Evolutionary conservation across 2,329 filamentous ascomycete genomes (phyloP), one percentile per base, ranked within the genome.

Genomic region (Tolypocladium guangdongense): DNA sequence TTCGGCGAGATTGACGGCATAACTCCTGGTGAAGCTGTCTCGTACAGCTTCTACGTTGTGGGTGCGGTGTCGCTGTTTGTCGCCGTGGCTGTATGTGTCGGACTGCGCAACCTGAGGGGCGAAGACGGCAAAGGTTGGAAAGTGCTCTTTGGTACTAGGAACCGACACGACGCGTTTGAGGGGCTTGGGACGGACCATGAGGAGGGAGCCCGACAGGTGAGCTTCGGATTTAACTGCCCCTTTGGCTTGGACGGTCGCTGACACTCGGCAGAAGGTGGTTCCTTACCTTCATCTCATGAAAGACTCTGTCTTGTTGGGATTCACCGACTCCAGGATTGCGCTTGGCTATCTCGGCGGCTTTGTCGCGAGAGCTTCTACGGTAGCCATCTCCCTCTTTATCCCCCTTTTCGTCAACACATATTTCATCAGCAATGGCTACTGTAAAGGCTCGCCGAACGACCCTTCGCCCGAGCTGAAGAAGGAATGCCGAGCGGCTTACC

Each of bases 301-400:
- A 57, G 74, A 83, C 57, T 78, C 87, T 37, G 66, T 91, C 61
- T 60, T 82, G 7, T 78, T 95, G 12, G 91, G 87, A 16, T 82
- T 90, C 61, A 82, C 75, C 10, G 88, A 95, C 64, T 77, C 83
- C 11, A 81, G 87, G 60, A 95, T 99, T 57, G 85, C 83, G 20
- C 78, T 97, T 0, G 92, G 88, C 32, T 99, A 97, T 64, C 74
- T 97, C 0, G 93, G 92, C 57, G 93, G 93, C 1, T 96, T 97
- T 63, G 92, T 99, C 2, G 92, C 91, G 11, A 84, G 93, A 53
- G 91, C 93, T 8, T 96, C 91, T 0, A 96, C 90, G 0, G 93
- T 99, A 6, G 92, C 88, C 51, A 95, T 99, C 59, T 95, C 90
- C 0, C 80, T 97, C 7, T 99, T 97, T 71, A 87, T 99, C 52